phyloP scores from a whole-genome alignment of 176 grass and related monocot species.

The Areca catechu region DNA sequence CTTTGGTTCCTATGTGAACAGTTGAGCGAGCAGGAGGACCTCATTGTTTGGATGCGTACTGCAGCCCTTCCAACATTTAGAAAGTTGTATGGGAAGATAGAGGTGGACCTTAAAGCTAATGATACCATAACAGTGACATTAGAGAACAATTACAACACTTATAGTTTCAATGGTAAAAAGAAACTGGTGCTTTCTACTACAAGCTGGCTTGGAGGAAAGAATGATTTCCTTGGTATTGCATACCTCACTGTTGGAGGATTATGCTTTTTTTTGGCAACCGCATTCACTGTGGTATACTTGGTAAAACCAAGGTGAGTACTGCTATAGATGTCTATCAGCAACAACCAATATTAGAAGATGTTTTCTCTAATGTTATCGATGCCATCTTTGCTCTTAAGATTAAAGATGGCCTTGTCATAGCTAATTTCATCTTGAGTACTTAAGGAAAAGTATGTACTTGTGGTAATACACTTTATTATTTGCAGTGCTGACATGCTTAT shows the following conservation, averaged over 20 bases:
- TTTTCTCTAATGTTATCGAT: neutral
- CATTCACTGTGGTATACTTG: conserved; percentile 37
- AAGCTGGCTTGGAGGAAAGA: conserved; percentile 49
- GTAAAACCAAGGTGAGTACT: conserved; percentile 20
- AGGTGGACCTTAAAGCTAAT: conserved; percentile 36
- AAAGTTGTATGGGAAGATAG: conserved; percentile 57
- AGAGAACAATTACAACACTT: conserved; percentile 62
- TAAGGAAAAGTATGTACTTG: no score
- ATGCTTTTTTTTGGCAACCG: conserved; percentile 35
- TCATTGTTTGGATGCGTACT: conserved; percentile 71
- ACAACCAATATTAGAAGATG: neutral
- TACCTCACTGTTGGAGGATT: conserved; percentile 42
- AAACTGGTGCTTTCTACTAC: conserved; percentile 51
- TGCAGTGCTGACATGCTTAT: no score
- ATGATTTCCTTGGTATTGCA: conserved; percentile 44
- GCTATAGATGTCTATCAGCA: neutral
- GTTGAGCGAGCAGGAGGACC: conserved; percentile 54
- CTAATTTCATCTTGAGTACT: no score
- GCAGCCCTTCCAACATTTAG: conserved; percentile 64
- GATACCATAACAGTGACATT: conserved; percentile 35
- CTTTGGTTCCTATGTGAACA: conserved; percentile 9
- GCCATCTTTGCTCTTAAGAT: neutral
- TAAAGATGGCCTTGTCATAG: no score
- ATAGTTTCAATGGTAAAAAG: conserved; percentile 59
- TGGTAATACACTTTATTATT: no score